Conservation (phyloP, 441 rosid genomes). For the Cnidoscolus chayamansa region DNA sequence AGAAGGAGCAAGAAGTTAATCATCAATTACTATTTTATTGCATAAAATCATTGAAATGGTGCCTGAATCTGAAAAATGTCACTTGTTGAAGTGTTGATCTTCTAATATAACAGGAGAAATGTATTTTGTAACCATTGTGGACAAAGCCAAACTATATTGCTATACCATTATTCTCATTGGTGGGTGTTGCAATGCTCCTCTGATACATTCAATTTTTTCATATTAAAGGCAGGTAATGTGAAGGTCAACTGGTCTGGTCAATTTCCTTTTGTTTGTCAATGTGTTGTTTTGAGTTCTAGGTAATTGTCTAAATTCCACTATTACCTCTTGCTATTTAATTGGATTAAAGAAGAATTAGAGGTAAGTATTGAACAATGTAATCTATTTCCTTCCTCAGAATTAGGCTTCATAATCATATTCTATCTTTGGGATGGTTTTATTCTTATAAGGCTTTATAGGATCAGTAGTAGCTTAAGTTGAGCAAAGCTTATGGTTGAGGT, state of each 20-base stretch:
- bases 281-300: not conserved
- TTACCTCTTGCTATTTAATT: not conserved
- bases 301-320: not conserved
- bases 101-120: not conserved
- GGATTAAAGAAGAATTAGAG: not conserved
- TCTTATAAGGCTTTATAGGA: not conserved
- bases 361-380: not conserved
- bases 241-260: slow-evolving; percentile 1
- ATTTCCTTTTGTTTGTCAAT: not conserved
- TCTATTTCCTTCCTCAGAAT: not conserved
- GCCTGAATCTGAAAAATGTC: not conserved
- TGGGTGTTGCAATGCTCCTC: not conserved
- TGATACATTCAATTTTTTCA: not conserved
- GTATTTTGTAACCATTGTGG: not conserved
- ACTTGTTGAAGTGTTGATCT: not conserved
- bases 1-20: not conserved
- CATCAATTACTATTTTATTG: not conserved
- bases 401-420: not conserved
- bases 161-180: not conserved
- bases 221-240: not conserved
- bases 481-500: not conserved
- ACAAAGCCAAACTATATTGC: slow-evolving; percentile 5
- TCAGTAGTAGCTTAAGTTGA: not conserved
- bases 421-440: not conserved
- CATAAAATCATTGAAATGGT: not conserved